Evolutionary conservation across 805 yeast species (phyloP), one percentile per base, ranked within the genome.

Genomic region (Nakazawaea holstii): DNA sequence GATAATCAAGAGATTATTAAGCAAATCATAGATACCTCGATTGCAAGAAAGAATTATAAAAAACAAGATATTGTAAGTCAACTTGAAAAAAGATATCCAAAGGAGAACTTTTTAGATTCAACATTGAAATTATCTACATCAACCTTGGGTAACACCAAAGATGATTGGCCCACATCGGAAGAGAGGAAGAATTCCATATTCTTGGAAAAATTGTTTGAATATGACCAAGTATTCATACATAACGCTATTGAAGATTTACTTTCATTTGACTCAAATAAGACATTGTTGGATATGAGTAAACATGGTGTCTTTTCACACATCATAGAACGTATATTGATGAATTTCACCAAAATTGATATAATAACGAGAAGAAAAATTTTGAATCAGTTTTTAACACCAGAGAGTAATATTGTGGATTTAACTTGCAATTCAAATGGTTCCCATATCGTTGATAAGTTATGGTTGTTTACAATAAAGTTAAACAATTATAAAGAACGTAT

Each of bases 281-380:
- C 80, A 52, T 64, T 89, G 31, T 55, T 79, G 29, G 84, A 82
- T 57, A 82, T 92, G 86, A 85, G 95, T 57, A 72, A 71, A 55
- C 97, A 92, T 61, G 95, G 97, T 8, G 94, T 90, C 2, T 90
- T 87, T 55, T 88, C 96, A 1, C 97, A 87, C 59, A 90, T 89
- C 39, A 79, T 92, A 33, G 97, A 91, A 59, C 71, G 76, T 49
- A 74, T 79, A 3, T 72, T 91, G 30, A 53, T 55, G 8, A 72
- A 35, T 24, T 43, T 77, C 10, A 75, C 70, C 11, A 70, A 71
- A 47, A 70, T 76, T 9, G 74, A 72, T 8, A 60, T 69, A 14
- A 72, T 87, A 35, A 65, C 74, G 44, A 79, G 95, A 52, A 81
- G 88, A 57, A 74, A 81, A 54, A 63, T 94, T 28, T 65, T 92